A percentile compares a stretch with the other conserved stretches of the same genome.
Evolutionary conservation across 768 basidiomycete species (phyloP).

Genomic region (Rhizopogon sp.): DNA sequence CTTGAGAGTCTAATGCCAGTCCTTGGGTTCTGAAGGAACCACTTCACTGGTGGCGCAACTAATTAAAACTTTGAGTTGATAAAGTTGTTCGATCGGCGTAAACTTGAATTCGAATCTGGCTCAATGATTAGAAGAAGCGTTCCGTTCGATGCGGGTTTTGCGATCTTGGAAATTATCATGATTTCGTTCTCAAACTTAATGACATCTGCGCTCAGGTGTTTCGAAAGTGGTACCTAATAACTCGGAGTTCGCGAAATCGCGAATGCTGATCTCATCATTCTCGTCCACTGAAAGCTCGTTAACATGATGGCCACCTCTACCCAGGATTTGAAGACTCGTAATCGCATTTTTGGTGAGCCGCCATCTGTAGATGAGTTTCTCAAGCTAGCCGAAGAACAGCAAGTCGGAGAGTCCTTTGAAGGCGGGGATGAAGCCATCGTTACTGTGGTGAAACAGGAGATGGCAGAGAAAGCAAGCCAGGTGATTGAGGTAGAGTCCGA

Average conservation of each 20-base stretch:
- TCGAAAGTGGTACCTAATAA: neutral
- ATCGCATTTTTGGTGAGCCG: too few relatives aligned
- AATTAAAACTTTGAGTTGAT: neutral
- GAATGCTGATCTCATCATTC: conserved; percentile 92
- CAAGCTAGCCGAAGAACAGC: too few relatives aligned
- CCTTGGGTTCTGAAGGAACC: conserved; percentile 75
- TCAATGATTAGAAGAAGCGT: conserved; percentile 39
- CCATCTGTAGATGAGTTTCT: too few relatives aligned
- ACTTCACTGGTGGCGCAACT: conserved; percentile 46
- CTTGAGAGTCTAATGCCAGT: too few relatives aligned
- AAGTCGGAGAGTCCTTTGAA: too few relatives aligned
- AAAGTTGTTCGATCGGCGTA: conserved; percentile 77
- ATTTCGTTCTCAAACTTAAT: conserved; percentile 66
- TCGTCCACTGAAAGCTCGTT: conserved; percentile 62
- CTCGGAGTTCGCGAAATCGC: conserved; percentile 71
- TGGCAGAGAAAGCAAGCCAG: too few relatives aligned
- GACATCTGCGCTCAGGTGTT: neutral
- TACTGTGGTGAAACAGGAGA: too few relatives aligned
- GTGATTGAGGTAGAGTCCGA: too few relatives aligned
- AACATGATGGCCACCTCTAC: neutral
- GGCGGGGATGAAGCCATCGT: too few relatives aligned
- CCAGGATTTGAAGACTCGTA: too few relatives aligned
- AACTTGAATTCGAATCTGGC: conserved; percentile 78
- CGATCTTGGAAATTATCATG: conserved; percentile 89
- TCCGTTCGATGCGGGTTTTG: conserved; percentile 84